Percentiles rank a stretch among this genome's conserved stretches.
These are phyloP conservation scores for Oxalis stricta DNA, from an alignment of 441 rosid genomes.

Conservation along the genomic window DNA sequence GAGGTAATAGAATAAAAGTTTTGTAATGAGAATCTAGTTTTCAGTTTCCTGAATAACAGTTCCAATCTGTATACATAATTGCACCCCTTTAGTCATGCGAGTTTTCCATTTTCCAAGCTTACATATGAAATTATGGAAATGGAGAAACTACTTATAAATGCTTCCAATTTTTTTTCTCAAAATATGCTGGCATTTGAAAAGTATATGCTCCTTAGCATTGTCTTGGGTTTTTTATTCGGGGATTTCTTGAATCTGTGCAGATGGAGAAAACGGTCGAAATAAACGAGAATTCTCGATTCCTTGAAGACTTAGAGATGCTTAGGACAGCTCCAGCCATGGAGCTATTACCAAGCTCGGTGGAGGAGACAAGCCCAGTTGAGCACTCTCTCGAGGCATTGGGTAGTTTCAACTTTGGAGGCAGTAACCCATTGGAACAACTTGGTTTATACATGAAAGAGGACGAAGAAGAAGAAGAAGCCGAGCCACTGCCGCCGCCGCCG, in stretches of 20 bases:
- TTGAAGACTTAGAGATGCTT: constrained; percentile 61
- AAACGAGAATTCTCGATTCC: constrained; percentile 53
- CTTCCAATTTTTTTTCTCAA: background rate
- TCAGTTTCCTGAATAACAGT: too few species aligned
- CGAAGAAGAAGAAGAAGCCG: constrained; percentile 65
- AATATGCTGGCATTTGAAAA: background rate
- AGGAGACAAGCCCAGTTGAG: constrained; percentile 45
- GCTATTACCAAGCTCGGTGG: constrained; percentile 38
- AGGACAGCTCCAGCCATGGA: constrained; percentile 38
- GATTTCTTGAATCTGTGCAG: constrained; percentile 22
- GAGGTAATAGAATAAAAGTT: too few species aligned
- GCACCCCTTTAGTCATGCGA: too few species aligned
- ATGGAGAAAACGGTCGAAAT: constrained; percentile 74
- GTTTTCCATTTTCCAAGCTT: too few species aligned
- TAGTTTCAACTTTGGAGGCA: constrained; percentile 41
- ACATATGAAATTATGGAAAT: too few species aligned
- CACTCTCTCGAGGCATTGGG: constrained; percentile 41
- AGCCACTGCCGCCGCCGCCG: too few species aligned
- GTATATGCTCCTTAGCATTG: background rate
- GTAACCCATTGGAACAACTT: constrained; percentile 57
- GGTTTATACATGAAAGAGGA: constrained; percentile 61
- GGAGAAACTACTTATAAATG: too few species aligned
- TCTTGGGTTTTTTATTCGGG: background rate
- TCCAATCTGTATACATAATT: too few species aligned
- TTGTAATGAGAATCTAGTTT: too few species aligned